These are phyloP conservation scores for Penicillium sp. DNA, from an alignment of 2,329 filamentous ascomycete genomes.

Conservation along the genomic window DNA sequence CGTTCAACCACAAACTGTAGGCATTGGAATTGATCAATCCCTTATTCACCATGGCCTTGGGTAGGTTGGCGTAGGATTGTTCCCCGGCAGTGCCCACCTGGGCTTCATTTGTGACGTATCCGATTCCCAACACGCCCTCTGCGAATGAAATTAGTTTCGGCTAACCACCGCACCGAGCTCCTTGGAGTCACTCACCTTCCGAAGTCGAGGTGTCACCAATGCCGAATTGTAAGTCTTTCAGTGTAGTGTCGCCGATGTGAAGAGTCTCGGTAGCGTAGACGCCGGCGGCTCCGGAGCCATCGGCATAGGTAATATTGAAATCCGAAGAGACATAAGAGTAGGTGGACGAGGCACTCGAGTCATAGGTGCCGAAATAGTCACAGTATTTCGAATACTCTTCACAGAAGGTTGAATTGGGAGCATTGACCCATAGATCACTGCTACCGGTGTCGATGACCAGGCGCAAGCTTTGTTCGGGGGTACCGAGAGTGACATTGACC, in stretches of 20 bases:
- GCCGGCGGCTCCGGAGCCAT: conserved; percentile 73
- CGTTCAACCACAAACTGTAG: conserved; percentile 75
- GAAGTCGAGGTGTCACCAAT: conserved; percentile 59
- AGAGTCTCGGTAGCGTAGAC: conserved; percentile 80
- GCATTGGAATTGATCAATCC: conserved; percentile 65
- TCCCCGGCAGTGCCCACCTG: conserved; percentile 51
- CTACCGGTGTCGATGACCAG: conserved; percentile 64
- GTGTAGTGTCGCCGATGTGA: conserved; percentile 49
- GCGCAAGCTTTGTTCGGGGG: conserved; percentile 55
- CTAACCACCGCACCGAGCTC: not conserved
- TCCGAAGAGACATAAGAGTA: conserved; percentile 70
- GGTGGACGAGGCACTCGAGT: conserved; percentile 65
- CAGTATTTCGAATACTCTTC: conserved; percentile 43
- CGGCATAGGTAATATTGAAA: conserved; percentile 87
- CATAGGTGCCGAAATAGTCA: conserved; percentile 52
- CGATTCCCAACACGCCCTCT: conserved; percentile 82
- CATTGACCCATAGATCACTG: conserved; percentile 63
- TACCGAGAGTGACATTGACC: conserved; percentile 59
- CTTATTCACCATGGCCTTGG: conserved; percentile 61
- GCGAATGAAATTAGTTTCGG: conserved; percentile 3
- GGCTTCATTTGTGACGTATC: conserved; percentile 74
- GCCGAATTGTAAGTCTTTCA: conserved; percentile 59
- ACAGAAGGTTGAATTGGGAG: conserved; percentile 52
- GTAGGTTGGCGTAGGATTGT: conserved; percentile 66
- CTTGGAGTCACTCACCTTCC: conserved; percentile 29